Percentiles rank a stretch among this genome's conserved stretches.
Conservation (phyloP, 1,284 basidiomycete species). For the Wolfiporia cocos region DNA sequence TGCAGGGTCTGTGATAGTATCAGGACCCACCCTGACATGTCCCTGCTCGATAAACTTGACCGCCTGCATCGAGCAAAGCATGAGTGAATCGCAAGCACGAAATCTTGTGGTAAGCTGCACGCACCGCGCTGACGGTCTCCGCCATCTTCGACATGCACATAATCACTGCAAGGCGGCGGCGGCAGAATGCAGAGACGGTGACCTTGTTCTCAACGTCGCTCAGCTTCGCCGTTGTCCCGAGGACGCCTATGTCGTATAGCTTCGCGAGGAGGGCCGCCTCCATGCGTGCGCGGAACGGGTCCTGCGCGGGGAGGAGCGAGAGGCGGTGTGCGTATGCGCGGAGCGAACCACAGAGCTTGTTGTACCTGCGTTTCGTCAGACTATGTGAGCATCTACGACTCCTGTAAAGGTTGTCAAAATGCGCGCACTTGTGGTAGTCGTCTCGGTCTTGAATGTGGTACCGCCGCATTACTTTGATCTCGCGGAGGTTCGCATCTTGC, state of each 20-base stretch:
- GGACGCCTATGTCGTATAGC: constrained; percentile 95
- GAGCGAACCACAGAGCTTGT: constrained; percentile 89
- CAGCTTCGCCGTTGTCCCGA: constrained; percentile 77
- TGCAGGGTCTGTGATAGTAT: constrained; percentile 94
- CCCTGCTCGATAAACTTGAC: constrained; percentile 98
- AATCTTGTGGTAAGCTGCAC: constrained; percentile 21
- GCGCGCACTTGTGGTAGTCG: constrained; percentile 86
- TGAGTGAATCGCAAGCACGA: not conserved
- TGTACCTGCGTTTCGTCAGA: constrained; percentile 58
- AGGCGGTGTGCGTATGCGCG: constrained; percentile 85
- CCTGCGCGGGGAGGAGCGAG: constrained; percentile 83
- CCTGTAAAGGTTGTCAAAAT: not conserved
- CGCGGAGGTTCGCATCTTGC: constrained; percentile 87
- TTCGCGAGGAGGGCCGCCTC: constrained; percentile 89
- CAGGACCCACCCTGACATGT: constrained; percentile 94
- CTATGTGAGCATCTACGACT: not conserved
- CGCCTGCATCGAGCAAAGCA: constrained; percentile 46
- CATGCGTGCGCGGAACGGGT: constrained; percentile 84
- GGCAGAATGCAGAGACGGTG: constrained; percentile 92
- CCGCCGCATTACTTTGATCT: constrained; percentile 92
- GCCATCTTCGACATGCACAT: constrained; percentile 94
- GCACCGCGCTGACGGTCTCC: constrained; percentile 89
- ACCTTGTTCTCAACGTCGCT: constrained; percentile 94
- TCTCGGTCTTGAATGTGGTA: constrained; percentile 95
- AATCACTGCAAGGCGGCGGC: constrained; percentile 88